Evolutionary conservation across 495 filamentous ascomycete genomes (phyloP), one percentile per base, ranked within the genome.

Genomic region (Penicillium pancosmium): DNA sequence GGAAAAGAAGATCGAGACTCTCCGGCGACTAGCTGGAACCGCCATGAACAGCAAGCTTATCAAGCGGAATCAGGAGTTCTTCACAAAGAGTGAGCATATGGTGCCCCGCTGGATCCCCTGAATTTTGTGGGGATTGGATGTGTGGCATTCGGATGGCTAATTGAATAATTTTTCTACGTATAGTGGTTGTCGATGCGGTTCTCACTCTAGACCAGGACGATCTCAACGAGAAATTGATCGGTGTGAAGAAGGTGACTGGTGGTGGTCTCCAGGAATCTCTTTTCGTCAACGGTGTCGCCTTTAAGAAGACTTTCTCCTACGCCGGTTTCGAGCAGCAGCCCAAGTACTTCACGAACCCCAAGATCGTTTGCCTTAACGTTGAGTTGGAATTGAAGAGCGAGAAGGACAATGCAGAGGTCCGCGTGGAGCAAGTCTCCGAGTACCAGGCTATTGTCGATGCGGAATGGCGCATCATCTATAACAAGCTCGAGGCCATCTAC

Each of bases 21-120:
- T 98, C 50, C 79, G 81, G 73, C 93, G 95, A 69, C 80, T 98
- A 66, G 94, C 94, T 25, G 92, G 80, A 47, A 98, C 94, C n/a
- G 94, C 94, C 59, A 98, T 98, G 94, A 97, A 93, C 78, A 96
- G 91, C 81, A 98, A 98, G 80, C 83, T 98, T 60, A 98, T 98
- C 76, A 95, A 98, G 82, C 86, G 92, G 66, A 98, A 98, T 75
- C 88, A 93, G 53, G 86, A 86, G 4, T 98, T 98, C 77, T 98
- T 98, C 74, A 97, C 94, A 35, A 92, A 96, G 80, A 98, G 92
- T 96, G 79, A 65, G 88, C 8, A 38, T 11, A 8, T 33, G 36
- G 36, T 38, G 21, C 33, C 48, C 55, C n/a, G n/a, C 33, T 23
- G 13, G 21, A 21, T 18, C 40, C 21, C 47, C 13, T 12, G 38